These are phyloP conservation scores for Phytophthora kernoviae DNA, from an alignment of 352 stramenopile genomes.

Conservation along the genomic window DNA sequence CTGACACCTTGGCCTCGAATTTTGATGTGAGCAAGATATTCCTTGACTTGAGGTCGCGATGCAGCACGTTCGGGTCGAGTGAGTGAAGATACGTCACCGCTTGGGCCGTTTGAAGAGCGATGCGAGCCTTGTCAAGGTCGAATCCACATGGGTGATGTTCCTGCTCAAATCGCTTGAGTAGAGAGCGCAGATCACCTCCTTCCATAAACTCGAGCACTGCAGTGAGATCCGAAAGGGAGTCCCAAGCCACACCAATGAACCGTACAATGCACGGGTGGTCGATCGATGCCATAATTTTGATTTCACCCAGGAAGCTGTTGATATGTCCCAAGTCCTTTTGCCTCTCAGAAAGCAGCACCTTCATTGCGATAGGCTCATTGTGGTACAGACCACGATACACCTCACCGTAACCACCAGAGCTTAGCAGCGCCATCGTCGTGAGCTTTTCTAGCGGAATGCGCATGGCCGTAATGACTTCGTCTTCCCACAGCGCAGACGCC, in stretches of 20 bases:
- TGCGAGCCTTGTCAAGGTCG: slow-evolving; percentile 30
- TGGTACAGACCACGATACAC: slow-evolving; percentile 48
- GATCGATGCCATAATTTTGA: slow-evolving; percentile 47
- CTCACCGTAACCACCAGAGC: slow-evolving; percentile 44
- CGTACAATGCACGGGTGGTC: slow-evolving; percentile 55
- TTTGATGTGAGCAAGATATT: slow-evolving; percentile 45
- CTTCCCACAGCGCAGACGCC: slow-evolving; percentile 27
- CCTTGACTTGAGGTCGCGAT: slow-evolving; percentile 57
- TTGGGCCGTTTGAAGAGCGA: slow-evolving; percentile 37
- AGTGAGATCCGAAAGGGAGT: slow-evolving; percentile 38
- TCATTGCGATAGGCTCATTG: slow-evolving; percentile 45
- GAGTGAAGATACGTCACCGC: slow-evolving; percentile 53
- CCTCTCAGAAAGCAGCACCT: slow-evolving; percentile 37
- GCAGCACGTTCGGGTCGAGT: slow-evolving; percentile 38
- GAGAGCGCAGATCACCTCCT: slow-evolving; percentile 33
- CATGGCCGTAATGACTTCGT: slow-evolving; percentile 24
- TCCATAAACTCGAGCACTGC: slow-evolving; percentile 57
- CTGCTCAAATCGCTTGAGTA: slow-evolving; percentile 32
- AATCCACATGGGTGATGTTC: slow-evolving; percentile 22
- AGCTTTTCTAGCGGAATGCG: slow-evolving; percentile 53
- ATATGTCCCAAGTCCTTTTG: slow-evolving; percentile 41
- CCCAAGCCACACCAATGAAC: slow-evolving; percentile 58
- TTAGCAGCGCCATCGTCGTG: slow-evolving; percentile 32
- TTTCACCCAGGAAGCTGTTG: slow-evolving; percentile 46
- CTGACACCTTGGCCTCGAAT: slow-evolving; percentile 43